Evolutionary conservation across 2,329 filamentous ascomycete genomes (phyloP).

Genomic region (Sporothrix dimorphospora): DNA sequence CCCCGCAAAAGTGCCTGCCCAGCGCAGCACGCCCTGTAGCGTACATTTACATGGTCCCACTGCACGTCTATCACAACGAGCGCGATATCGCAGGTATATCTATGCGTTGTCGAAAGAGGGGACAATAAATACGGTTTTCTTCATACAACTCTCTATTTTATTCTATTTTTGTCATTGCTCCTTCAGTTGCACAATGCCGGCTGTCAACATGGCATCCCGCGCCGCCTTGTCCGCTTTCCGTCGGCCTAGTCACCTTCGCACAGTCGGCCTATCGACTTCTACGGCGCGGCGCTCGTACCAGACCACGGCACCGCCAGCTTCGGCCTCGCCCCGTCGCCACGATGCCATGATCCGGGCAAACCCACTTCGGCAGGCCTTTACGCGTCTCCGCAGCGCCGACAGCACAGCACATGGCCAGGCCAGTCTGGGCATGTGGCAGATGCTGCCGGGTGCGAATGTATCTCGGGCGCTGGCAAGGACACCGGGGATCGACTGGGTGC

Average conservation of each 20-base stretch:
- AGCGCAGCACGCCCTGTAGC: neutral
- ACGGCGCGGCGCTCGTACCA: constrained; percentile 2
- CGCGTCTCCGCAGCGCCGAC: constrained; percentile 41
- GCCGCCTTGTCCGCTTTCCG: constrained; percentile 7
- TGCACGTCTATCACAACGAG: neutral
- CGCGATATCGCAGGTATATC: constrained; percentile 1
- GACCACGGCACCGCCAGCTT: neutral
- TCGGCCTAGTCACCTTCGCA: neutral
- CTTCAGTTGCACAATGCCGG: neutral
- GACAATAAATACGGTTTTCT: neutral
- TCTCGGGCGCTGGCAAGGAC: constrained; percentile 62
- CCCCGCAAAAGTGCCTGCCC: constrained; percentile 20
- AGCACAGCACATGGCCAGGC: constrained; percentile 36
- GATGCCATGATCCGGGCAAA: constrained; percentile 50
- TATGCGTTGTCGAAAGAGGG: too few species aligned
- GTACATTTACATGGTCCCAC: neutral
- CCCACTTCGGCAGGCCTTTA: constrained; percentile 54
- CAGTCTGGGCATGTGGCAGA: constrained; percentile 65
- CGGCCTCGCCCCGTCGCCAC: neutral
- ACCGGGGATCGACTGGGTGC: constrained; percentile 67
- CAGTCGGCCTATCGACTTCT: neutral
- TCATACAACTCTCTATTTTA: neutral
- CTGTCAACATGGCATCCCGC: constrained; percentile 13
- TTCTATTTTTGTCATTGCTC: neutral
- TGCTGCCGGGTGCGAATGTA: constrained; percentile 63